Base-by-base conservation (phyloP, 192 early-diverging fungal genomes). In the Coemansia sp. region DNA sequence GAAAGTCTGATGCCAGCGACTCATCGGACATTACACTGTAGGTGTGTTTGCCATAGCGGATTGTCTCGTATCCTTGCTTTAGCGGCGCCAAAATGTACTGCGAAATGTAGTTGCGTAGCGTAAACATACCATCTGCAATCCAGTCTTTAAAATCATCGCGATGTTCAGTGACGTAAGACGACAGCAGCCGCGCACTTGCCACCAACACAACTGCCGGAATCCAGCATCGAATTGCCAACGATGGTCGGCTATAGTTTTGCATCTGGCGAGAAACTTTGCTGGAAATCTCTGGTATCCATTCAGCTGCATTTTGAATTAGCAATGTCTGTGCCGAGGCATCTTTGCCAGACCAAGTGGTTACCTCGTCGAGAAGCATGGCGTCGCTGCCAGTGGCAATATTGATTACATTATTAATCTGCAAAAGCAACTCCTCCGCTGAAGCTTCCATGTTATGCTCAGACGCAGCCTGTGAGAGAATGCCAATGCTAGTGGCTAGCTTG, bases 31-130 rank as follows among this genome's bases (percentile, higher is more conserved):
- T 72, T 29, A 95, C 67, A 15, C 86, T 89, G 60, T 95, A 79
- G 41, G 88, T 84, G n/a, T 86, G 79, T 52, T 94, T 90, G 41
- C 83, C 83, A 54, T 93, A 89, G 37, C 93, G 85, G 37, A 97
- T 90, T 9, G 93, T 95, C 29, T 85, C 82, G 69, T 87, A 90
- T 25, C 93, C 86, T 52, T 88, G 79, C 21, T 79, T 58, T 7
- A 92, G 66, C 1, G 95, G 95, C 25, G 85, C 81, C 56, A 89
- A 80, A 15, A 97, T 83, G 87, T 92, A 97, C 75, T 94, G 88
- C 4, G 74, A 62, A 12, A 86, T 75, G 66, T 94, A 93, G 62
- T 88, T 81, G 23, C 66, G 76, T 9, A 76, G 68, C 1, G 93
- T 93, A 2, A 72, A 73, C 51, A 70, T 70, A 10, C 70, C 79